Base-by-base conservation (phyloP, 164 flowering plant species). In the Echeveria elegans region DNA sequence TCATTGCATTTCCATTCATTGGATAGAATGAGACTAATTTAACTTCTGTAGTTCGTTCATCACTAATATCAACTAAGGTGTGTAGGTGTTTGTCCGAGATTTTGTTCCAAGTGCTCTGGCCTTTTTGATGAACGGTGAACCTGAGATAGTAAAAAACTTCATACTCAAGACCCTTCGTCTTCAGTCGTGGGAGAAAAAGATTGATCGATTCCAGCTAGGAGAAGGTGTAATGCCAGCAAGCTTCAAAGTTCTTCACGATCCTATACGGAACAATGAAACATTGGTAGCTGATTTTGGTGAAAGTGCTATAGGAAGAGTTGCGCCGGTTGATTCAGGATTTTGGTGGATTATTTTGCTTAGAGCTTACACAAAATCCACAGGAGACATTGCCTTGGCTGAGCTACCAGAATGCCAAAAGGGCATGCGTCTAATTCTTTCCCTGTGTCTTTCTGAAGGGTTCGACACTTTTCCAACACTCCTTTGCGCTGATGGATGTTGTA, bases 221-320 rank as follows among this genome's bases (percentile, higher is more conserved):
- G 94, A 87, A 77, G 97, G 95, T 65, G 95, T 87, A 12, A 88
- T 90, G 95, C 95, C 97, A 8, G 97, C 95, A 26, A 90, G 95
- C 79, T 90, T 90, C 70, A 90, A 88, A 71, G 97, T 90, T 37
- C 78, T 79, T 19, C 89, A 85, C 72, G 95, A 90, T 61, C 87
- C 88, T 38, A 74, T 78, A 31, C 72, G 83, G 65, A 83, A 88
- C 69, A 36, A 60, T 56, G 97, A 90, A 63, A 85, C 89, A 6
- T 59, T 90, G 29, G 72, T 82, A 4, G 88, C 97, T 12, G 95
- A 90, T 77, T 90, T 43, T 43, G 47, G 47, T 43, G 47, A 43
- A 43, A 43, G 47, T 43, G 47, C 47, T 43, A 43, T 43, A 65
- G 93, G 96, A 74, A 85, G 96, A 78, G 96, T 88, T 52, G 94